phyloP scores from a whole-genome alignment of 2,329 filamentous ascomycete species.

The Pezizomycotina sp. region DNA sequence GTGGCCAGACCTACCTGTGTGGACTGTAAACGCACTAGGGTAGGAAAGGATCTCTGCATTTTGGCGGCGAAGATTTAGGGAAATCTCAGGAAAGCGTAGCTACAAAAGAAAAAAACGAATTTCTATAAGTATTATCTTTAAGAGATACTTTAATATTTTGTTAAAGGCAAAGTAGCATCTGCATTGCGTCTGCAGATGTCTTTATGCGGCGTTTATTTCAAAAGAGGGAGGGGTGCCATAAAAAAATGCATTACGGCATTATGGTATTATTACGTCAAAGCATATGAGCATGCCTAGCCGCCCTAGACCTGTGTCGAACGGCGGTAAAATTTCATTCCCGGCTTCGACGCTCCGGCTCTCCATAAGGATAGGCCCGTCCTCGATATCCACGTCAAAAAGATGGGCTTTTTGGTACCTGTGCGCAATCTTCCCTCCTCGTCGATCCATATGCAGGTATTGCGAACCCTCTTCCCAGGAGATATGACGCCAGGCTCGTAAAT shows the following conservation, averaged over 20 bases:
- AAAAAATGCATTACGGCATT: not conserved
- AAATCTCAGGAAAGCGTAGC: slow-evolving; percentile 64
- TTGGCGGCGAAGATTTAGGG: slow-evolving; percentile 47
- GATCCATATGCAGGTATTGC: slow-evolving; percentile 53
- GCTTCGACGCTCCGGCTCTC: slow-evolving; percentile 55
- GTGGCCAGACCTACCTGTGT: slow-evolving; percentile 60
- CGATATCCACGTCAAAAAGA: slow-evolving; percentile 59
- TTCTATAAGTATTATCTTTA: no score
- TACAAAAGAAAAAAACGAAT: no score
- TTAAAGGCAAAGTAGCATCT: no score
- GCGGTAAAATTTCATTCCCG: slow-evolving; percentile 46
- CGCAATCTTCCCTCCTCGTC: slow-evolving; percentile 41
- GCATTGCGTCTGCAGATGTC: no score
- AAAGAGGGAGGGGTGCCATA: not conserved
- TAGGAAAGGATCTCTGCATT: slow-evolving; percentile 66
- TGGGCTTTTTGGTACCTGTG: slow-evolving; percentile 76
- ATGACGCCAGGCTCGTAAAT: slow-evolving; percentile 58
- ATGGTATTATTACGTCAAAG: slow-evolving; percentile 47
- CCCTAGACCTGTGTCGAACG: slow-evolving; percentile 58
- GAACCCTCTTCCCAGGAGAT: slow-evolving; percentile 38
- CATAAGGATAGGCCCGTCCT: slow-evolving; percentile 41
- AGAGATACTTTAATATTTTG: no score
- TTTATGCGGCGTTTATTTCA: not conserved
- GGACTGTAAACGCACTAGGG: slow-evolving; percentile 77
- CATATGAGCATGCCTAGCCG: slow-evolving; percentile 68